Evolutionary conservation across 208 protist species (phyloP).

Genomic region (Trypanosoma platydactyli): DNA sequence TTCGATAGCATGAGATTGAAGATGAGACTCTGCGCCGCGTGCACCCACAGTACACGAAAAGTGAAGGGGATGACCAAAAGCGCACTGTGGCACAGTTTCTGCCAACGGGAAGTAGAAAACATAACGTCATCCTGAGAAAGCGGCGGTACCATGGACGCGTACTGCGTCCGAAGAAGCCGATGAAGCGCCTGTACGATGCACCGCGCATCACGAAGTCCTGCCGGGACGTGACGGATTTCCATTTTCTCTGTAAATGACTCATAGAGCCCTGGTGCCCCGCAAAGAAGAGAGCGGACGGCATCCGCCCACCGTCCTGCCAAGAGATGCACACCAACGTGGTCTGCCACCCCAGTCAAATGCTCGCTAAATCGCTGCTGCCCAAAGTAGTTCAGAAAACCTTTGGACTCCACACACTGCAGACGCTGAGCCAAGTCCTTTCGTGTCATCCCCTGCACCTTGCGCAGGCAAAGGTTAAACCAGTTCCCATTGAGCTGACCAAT

Average conservation of each 20-base stretch:
- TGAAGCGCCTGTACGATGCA: constrained; percentile 59
- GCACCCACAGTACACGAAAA: constrained; percentile 71
- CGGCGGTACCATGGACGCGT: background rate
- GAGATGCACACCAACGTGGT: constrained; percentile 79
- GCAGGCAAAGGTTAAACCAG: constrained; percentile 31
- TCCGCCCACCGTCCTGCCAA: constrained; percentile 54
- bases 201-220: constrained; percentile 53
- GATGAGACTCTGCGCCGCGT: constrained; percentile 76
- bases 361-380: constrained; percentile 94
- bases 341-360: constrained; percentile 31
- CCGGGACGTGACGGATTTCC: constrained; percentile 55
- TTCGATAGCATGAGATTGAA: constrained; percentile 70
- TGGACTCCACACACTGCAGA: constrained; percentile 26
- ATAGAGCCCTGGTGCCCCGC: constrained; percentile 34
- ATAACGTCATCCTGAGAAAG: constrained; percentile 11
- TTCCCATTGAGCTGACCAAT: constrained; percentile 49
- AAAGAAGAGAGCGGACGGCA: constrained; percentile 39
- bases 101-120: constrained; percentile 41
- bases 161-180: constrained; percentile 62
- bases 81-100: constrained; percentile 64
- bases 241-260: constrained; percentile 63
- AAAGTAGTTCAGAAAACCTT: constrained; percentile 96
- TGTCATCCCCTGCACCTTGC: constrained; percentile 29
- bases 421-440: constrained; percentile 32
- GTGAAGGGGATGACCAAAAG: constrained; percentile 56